Percentiles rank a stretch among this genome's conserved stretches.
Evolutionary conservation across 306 rosid genomes (phyloP).

Genomic region (Dalbergia oliveri): DNA sequence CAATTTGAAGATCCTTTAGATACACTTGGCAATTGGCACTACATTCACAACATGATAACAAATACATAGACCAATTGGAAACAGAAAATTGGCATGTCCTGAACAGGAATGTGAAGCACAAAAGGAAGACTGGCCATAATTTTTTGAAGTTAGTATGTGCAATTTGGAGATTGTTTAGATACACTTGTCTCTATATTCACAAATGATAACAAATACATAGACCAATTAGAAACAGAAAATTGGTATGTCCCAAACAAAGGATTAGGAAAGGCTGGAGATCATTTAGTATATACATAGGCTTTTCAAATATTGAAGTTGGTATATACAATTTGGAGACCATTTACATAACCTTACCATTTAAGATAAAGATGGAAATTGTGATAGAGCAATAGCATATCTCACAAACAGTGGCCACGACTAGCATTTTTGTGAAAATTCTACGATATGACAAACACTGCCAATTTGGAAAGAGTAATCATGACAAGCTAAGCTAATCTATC

Average conservation of each 20-base stretch:
- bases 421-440: neutral
- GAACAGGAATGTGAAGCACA: conserved; percentile 9
- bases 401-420: neutral
- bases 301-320: neutral
- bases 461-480: conserved; percentile 31
- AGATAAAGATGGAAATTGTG: conserved; percentile 5
- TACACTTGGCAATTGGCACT: neutral
- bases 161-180: conserved; percentile 34
- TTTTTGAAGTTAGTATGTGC: conserved; percentile 21
- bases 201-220: conserved; percentile 32
- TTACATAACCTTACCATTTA: neutral
- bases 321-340: neutral
- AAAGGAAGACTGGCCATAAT: conserved; percentile 21
- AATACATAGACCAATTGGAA: conserved; percentile 24
- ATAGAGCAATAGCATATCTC: conserved; percentile 5
- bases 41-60: conserved; percentile 32
- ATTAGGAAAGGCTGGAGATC: neutral
- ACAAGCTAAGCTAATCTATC: neutral
- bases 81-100: conserved; percentile 18
- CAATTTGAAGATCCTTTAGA: conserved; percentile 18
- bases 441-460: conserved; percentile 6
- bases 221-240: conserved; percentile 21
- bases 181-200: conserved; percentile 25
- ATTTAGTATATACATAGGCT: neutral
- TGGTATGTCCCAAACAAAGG: neutral